Evolutionary conservation across 192 early-diverging fungal species (phyloP).

Genomic region (Backusella sp.): DNA sequence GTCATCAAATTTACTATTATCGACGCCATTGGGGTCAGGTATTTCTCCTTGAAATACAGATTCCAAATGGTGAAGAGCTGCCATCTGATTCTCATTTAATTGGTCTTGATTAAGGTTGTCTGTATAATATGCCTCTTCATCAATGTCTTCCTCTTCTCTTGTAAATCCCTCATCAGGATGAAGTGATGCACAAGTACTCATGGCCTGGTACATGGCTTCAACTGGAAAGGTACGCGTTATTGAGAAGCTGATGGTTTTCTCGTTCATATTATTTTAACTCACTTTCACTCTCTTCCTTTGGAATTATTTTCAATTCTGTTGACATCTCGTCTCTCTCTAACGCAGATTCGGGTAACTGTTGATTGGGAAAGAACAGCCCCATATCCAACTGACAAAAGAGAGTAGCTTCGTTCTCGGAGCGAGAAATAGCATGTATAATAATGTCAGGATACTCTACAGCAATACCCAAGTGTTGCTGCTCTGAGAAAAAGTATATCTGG

Average conservation of each 20-base stretch:
- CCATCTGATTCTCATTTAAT: slow-evolving; percentile 35
- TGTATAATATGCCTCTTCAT: slow-evolving; percentile 24
- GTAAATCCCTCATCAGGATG: slow-evolving; percentile 58
- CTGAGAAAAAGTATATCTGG: slow-evolving; percentile 51
- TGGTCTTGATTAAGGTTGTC: slow-evolving; percentile 29
- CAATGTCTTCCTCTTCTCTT: slow-evolving; percentile 37
- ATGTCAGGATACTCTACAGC: slow-evolving; percentile 61
- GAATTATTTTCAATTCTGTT: slow-evolving; percentile 57
- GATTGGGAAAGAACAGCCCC: slow-evolving; percentile 29
- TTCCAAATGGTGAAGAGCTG: slow-evolving; percentile 29
- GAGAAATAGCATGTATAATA: slow-evolving; percentile 70
- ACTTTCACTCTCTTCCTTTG: slow-evolving; percentile 52
- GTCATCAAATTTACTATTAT: background rate
- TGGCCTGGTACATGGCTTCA: slow-evolving; percentile 62
- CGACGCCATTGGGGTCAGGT: background rate
- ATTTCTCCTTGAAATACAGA: slow-evolving; percentile 19
- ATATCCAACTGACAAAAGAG: slow-evolving; percentile 65
- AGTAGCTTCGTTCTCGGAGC: slow-evolving; percentile 45
- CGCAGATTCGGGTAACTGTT: slow-evolving; percentile 22
- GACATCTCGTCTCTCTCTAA: slow-evolving; percentile 43
- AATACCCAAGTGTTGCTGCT: slow-evolving; percentile 38
- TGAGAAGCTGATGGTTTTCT: background rate
- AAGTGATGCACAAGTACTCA: slow-evolving; percentile 62
- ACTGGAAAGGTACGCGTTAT: slow-evolving; percentile 39
- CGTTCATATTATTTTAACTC: slow-evolving; percentile 24